A percentile compares a stretch with the other conserved stretches of the same genome.
Evolutionary conservation across 768 basidiomycete genomes (phyloP).

Genomic region (Trametopsis cervina): DNA sequence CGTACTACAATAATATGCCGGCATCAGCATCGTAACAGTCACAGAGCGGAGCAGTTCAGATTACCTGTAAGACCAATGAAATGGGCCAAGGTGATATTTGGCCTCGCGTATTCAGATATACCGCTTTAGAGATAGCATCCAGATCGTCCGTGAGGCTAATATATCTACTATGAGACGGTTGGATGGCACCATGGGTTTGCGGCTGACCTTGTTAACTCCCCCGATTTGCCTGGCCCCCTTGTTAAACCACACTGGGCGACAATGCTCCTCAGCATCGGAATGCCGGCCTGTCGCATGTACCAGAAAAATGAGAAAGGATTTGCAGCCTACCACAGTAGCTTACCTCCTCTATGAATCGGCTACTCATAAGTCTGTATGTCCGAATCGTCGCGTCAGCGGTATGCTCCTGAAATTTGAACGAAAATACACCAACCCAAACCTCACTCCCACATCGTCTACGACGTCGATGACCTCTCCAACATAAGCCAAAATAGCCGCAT

Average conservation of each 20-base stretch:
- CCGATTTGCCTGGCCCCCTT: slow-evolving; percentile 9
- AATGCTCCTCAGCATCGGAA: slow-evolving; percentile 7
- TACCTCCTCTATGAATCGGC: slow-evolving; percentile 7
- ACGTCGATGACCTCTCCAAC: slow-evolving; percentile 13
- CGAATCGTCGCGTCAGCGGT: background rate
- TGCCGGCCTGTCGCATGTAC: background rate
- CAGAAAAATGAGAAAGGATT: background rate
- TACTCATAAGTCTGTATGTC: slow-evolving; percentile 6
- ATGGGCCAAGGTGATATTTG: slow-evolving; percentile 13
- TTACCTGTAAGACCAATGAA: slow-evolving; percentile 12
- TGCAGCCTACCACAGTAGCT: background rate
- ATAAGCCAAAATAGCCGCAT: background rate
- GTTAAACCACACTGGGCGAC: slow-evolving; percentile 2
- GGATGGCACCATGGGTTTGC: too few species aligned
- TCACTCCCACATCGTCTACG: slow-evolving; percentile 3
- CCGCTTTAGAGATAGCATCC: background rate
- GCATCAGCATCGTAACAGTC: too few species aligned
- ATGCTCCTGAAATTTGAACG: background rate
- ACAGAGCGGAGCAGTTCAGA: too few species aligned
- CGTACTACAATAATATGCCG: too few species aligned
- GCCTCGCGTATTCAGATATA: slow-evolving; percentile 9
- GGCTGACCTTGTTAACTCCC: slow-evolving; percentile 10
- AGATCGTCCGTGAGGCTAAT: background rate
- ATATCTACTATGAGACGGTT: too few species aligned
- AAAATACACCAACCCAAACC: slow-evolving; percentile 4